These are phyloP conservation scores for Coemansia sp. DNA, from an alignment of 192 early-diverging fungal species.

Conservation along the genomic window DNA sequence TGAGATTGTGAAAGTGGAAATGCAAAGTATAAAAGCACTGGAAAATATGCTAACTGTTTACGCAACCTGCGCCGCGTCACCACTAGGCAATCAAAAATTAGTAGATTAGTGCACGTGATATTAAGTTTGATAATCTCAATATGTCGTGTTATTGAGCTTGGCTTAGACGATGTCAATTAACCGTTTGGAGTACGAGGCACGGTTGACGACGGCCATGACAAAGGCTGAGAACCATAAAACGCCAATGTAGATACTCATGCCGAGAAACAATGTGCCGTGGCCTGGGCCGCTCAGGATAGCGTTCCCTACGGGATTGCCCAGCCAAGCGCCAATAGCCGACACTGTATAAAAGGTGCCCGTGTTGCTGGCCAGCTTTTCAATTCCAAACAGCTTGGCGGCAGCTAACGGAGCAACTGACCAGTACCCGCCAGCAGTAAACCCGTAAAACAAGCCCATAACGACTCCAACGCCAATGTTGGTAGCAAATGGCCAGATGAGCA, in stretches of 20 bases:
- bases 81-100: neutral
- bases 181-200: conserved; percentile 22
- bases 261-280: conserved; percentile 21
- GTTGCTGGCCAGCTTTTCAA: conserved; percentile 40
- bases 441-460: conserved; percentile 38
- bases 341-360: conserved; percentile 45
- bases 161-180: conserved; percentile 1
- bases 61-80: conserved; percentile 4
- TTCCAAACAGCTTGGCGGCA: conserved; percentile 43
- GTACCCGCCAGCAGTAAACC: conserved; percentile 39
- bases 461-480: conserved; percentile 34
- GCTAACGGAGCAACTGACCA: conserved; percentile 48
- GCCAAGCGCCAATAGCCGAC: conserved; percentile 39
- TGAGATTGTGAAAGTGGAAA: no score
- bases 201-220: conserved; percentile 21
- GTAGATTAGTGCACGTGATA: conserved; percentile 3
- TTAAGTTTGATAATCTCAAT: neutral
- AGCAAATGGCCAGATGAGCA: conserved; percentile 48
- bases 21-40: no score
- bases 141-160: neutral
- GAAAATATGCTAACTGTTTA: neutral
- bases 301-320: conserved; percentile 39
- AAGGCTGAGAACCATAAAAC: conserved; percentile 38
- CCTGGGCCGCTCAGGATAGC: conserved; percentile 41
- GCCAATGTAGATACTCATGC: conserved; percentile 44